These are phyloP conservation scores for Cryphonectria parasitica DNA, from an alignment of 2,329 filamentous ascomycete genomes.

Conservation along the genomic window DNA sequence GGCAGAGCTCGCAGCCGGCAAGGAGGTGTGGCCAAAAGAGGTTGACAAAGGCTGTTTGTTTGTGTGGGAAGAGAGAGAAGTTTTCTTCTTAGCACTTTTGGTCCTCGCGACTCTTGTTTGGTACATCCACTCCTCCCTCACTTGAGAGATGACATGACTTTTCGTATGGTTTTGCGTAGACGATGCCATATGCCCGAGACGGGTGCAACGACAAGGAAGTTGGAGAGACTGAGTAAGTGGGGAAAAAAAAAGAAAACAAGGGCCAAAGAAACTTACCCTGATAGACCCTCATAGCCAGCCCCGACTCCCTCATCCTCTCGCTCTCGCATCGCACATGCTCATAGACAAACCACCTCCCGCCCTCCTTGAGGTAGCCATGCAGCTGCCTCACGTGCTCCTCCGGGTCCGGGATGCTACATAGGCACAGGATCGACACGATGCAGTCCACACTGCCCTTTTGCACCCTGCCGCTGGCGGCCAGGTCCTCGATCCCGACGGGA, in stretches of 20 bases:
- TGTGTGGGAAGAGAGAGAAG: background rate
- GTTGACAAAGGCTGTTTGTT: slow-evolving; percentile 50
- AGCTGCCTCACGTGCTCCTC: slow-evolving; percentile 58
- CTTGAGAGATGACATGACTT: background rate
- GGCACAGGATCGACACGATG: slow-evolving; percentile 63
- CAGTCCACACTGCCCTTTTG: slow-evolving; percentile 58
- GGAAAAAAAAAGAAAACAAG: too few relatives aligned
- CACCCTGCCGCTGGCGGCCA: slow-evolving; percentile 50
- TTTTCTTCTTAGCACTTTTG: background rate
- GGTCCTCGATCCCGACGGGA: slow-evolving; percentile 64
- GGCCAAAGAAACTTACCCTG: slow-evolving; percentile 49
- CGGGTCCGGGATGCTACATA: slow-evolving; percentile 67
- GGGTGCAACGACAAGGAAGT: too few relatives aligned
- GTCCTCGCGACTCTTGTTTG: background rate
- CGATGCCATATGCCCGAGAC: too few relatives aligned
- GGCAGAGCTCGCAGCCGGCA: slow-evolving; percentile 56
- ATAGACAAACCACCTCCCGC: slow-evolving; percentile 65
- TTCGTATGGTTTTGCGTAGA: background rate
- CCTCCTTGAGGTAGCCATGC: slow-evolving; percentile 62
- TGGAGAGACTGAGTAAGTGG: background rate
- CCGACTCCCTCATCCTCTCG: slow-evolving; percentile 34
- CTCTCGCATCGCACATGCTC: slow-evolving; percentile 57
- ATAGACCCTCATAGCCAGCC: slow-evolving; percentile 49
- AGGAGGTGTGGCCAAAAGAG: slow-evolving; percentile 56
- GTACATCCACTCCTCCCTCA: background rate